A percentile compares a stretch with the other conserved stretches of the same genome.
Conservation (phyloP, 208 protist genomes). For the Crithidia sp. region DNA sequence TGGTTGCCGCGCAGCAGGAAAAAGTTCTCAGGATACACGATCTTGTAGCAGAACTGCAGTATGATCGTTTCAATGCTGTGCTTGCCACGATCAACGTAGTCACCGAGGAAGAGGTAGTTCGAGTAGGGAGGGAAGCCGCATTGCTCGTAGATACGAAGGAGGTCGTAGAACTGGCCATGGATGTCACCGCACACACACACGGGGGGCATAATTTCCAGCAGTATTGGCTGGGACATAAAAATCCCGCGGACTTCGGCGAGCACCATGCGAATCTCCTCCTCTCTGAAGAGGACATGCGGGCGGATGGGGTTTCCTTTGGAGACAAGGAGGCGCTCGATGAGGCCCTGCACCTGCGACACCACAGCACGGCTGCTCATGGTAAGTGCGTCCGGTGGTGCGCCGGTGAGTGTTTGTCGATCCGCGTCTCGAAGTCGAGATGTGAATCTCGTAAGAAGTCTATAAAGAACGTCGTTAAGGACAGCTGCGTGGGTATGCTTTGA, state of each 20-base stretch:
- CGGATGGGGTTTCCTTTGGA: slow-evolving; percentile 64
- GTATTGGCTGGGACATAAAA: slow-evolving; percentile 91
- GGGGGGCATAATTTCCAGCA: slow-evolving; percentile 87
- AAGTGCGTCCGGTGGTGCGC: no score
- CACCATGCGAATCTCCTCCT: slow-evolving; percentile 85
- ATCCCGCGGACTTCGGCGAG: slow-evolving; percentile 78
- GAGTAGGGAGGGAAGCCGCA: slow-evolving; percentile 98
- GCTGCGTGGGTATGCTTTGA: no score
- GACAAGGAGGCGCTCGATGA: slow-evolving; percentile 79
- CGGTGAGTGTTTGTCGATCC: no score
- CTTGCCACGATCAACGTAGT: slow-evolving; percentile 99
- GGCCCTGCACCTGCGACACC: slow-evolving; percentile 1
- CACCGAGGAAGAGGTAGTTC: slow-evolving; percentile 99
- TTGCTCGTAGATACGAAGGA: slow-evolving; percentile 99
- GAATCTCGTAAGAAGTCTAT: no score
- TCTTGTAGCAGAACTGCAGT: slow-evolving; percentile 95
- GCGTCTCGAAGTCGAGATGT: no score
- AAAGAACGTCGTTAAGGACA: no score
- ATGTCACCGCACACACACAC: slow-evolving; percentile 96
- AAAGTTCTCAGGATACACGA: slow-evolving; percentile 98
- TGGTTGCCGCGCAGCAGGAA: slow-evolving; percentile 99
- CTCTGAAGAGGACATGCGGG: slow-evolving; percentile 72
- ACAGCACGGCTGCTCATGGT: neutral
- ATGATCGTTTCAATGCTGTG: slow-evolving; percentile 95
- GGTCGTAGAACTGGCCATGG: slow-evolving; percentile 99